These are phyloP conservation scores for Tricholoma furcatifolium DNA, from an alignment of 768 basidiomycete species.

Conservation along the genomic window DNA sequence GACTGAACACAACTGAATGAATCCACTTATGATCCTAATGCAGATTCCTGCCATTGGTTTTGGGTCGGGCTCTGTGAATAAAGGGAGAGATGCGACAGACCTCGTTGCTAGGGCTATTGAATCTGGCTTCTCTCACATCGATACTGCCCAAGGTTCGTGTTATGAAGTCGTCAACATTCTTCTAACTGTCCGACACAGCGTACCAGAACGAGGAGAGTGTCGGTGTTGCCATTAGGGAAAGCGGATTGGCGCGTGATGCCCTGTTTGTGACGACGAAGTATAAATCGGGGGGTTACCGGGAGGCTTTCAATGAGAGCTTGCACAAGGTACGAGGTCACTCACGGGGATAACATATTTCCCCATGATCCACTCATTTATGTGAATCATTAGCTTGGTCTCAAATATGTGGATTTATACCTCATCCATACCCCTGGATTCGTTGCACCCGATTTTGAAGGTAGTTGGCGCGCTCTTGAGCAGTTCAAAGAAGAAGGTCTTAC, in stretches of 20 bases:
- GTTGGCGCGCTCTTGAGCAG: slow-evolving; percentile 59
- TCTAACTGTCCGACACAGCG: slow-evolving; percentile 21
- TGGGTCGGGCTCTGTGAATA: slow-evolving; percentile 12
- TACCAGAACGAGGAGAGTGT: slow-evolving; percentile 38
- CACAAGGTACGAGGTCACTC: slow-evolving; percentile 36
- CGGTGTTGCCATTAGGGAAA: slow-evolving; percentile 42
- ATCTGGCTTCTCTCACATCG: slow-evolving; percentile 17
- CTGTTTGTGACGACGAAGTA: slow-evolving; percentile 61
- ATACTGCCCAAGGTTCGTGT: slow-evolving; percentile 20
- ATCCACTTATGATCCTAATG: background rate
- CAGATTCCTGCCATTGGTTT: slow-evolving; percentile 17
- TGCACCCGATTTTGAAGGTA: slow-evolving; percentile 30
- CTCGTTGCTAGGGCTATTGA: slow-evolving; percentile 16
- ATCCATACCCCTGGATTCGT: slow-evolving; percentile 49
- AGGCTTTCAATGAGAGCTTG: slow-evolving; percentile 46
- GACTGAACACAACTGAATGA: background rate
- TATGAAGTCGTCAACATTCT: background rate
- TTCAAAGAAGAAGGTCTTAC: slow-evolving; percentile 44
- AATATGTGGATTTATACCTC: slow-evolving; percentile 68
- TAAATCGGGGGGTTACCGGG: slow-evolving; percentile 17
- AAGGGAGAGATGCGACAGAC: slow-evolving; percentile 8
- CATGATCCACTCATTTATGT: slow-evolving; percentile 2
- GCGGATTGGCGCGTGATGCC: slow-evolving; percentile 43
- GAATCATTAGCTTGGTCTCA: slow-evolving; percentile 52
- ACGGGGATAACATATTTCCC: background rate